A percentile compares a stretch with the other conserved stretches of the same genome.
Evolutionary conservation across 208 protist genomes (phyloP).

Genomic region (Wallacemonas rigidus): DNA sequence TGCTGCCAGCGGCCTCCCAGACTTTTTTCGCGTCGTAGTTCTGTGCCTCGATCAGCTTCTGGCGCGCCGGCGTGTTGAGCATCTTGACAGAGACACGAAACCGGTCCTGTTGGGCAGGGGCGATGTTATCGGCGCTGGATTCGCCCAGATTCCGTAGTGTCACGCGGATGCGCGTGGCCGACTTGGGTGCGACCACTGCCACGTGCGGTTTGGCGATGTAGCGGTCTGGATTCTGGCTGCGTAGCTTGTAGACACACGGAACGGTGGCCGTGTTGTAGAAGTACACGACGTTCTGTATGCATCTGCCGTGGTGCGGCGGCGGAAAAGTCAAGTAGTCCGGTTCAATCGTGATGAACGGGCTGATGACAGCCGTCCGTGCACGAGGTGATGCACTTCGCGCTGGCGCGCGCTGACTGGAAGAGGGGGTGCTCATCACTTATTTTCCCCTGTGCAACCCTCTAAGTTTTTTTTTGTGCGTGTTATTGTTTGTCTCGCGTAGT

Average conservation of each 20-base stretch:
- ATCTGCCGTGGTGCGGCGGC: conserved; percentile 61
- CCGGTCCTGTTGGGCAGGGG: conserved; percentile 35
- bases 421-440: too few species aligned
- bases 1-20: conserved; percentile 23
- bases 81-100: conserved; percentile 54
- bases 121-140: conserved; percentile 28
- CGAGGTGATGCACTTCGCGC: background rate
- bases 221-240: conserved; percentile 53
- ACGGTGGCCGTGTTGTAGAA: conserved; percentile 60
- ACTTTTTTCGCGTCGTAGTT: conserved; percentile 16
- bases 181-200: conserved; percentile 45
- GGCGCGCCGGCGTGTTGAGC: conserved; percentile 20
- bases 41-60: conserved; percentile 11
- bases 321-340: conserved; percentile 66
- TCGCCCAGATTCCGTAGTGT: conserved; percentile 55
- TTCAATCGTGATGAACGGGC: conserved; percentile 50
- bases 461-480: too few species aligned
- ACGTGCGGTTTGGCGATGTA: conserved; percentile 75
- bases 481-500: too few species aligned
- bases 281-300: conserved; percentile 67
- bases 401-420: background rate
- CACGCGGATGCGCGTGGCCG: conserved; percentile 50
- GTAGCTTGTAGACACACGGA: conserved; percentile 71
- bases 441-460: too few species aligned
- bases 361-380: conserved; percentile 17